Conservation (phyloP, 352 stramenopile species). For the Globisporangium okanoganense region DNA sequence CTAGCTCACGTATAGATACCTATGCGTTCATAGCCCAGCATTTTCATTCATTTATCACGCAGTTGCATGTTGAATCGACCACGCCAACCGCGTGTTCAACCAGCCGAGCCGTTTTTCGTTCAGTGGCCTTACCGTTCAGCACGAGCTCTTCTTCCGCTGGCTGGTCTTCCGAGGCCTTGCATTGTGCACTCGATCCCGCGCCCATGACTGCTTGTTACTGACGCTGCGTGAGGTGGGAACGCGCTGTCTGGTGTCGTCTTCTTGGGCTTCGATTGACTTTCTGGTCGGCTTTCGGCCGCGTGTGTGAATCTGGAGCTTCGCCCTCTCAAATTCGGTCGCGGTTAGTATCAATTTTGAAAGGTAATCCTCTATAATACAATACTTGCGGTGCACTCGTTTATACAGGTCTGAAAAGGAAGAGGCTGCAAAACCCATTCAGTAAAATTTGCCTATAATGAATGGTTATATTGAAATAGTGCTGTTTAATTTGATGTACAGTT, state of each 20-base stretch:
- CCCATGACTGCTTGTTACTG: slow-evolving; percentile 9
- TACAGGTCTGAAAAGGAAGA: slow-evolving; percentile 7
- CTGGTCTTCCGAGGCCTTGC: slow-evolving; percentile 52
- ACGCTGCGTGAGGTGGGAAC: neutral
- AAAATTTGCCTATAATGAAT: neutral
- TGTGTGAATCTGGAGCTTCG: slow-evolving; percentile 7
- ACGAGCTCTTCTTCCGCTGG: slow-evolving; percentile 46
- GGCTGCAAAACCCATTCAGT: neutral
- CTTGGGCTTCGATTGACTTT: neutral
- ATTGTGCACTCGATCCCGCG: slow-evolving; percentile 22
- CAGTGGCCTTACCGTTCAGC: slow-evolving; percentile 47
- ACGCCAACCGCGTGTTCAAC: neutral
- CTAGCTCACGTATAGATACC: neutral
- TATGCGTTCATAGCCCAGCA: neutral
- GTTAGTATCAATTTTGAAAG: too few species aligned
- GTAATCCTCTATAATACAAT: slow-evolving; percentile 1
- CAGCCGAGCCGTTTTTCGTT: neutral
- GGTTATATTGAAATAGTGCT: too few species aligned
- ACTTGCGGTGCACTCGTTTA: slow-evolving; percentile 13
- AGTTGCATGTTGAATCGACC: neutral
- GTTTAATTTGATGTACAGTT: too few species aligned
- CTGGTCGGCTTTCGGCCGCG: slow-evolving; percentile 7
- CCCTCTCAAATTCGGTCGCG: neutral
- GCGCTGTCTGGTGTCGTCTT: neutral
- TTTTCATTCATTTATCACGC: neutral